Evolutionary conservation across 352 stramenopile species (phyloP).

Genomic region (Phytophthora melonis): DNA sequence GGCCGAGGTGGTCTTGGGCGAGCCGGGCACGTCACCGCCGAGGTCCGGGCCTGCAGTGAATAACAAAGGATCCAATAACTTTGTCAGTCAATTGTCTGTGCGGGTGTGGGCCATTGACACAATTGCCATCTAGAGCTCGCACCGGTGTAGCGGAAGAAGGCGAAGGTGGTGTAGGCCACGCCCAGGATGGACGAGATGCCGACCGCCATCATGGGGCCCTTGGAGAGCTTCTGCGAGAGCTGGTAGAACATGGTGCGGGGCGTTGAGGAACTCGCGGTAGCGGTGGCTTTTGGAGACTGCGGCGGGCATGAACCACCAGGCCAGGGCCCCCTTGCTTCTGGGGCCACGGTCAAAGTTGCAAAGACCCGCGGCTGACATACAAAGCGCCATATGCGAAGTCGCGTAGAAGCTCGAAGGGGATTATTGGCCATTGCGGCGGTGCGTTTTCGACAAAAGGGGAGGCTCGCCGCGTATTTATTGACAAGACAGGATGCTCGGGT

Average conservation of each 20-base stretch:
- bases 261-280: constrained; percentile 21
- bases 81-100: background rate
- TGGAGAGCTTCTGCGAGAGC: constrained; percentile 75
- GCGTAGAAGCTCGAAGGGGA: constrained; percentile 3
- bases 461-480: background rate
- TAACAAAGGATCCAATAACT: background rate
- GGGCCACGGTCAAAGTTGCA: constrained; percentile 50
- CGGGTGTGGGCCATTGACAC: background rate
- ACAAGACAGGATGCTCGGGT: background rate
- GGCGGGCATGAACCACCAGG: constrained; percentile 38
- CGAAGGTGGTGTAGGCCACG: constrained; percentile 59
- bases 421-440: constrained; percentile 11
- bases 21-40: constrained; percentile 56
- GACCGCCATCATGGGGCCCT: constrained; percentile 63
- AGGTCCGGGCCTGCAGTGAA: constrained; percentile 62
- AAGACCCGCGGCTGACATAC: constrained; percentile 51
- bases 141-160: constrained; percentile 74
- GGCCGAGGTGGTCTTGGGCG: constrained; percentile 76
- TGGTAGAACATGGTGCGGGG: constrained; percentile 64
- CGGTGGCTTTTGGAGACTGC: constrained; percentile 40
- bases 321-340: constrained; percentile 31
- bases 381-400: constrained; percentile 29
- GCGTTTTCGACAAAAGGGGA: constrained; percentile 21
- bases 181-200: constrained; percentile 49
- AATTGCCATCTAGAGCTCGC: constrained; percentile 8